Conservation (phyloP, 1,284 basidiomycete species). For the Erythrobasidium hasegawianum region DNA sequence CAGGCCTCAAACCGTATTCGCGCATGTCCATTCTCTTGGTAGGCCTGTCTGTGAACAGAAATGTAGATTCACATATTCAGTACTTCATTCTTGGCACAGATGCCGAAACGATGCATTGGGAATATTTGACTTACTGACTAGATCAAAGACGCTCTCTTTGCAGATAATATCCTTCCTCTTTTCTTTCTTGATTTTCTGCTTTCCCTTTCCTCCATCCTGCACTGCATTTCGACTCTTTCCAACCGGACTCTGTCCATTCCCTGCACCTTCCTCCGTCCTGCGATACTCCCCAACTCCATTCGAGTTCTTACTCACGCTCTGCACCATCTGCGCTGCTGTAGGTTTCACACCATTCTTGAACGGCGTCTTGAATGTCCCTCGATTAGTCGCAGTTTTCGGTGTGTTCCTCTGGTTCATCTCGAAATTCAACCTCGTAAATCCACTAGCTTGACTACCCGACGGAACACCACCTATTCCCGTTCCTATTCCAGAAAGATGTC, state of each 20-base stretch:
- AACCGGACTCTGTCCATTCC: too few species aligned
- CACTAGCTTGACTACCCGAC: neutral
- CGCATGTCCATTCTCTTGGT: slow-evolving; percentile 10
- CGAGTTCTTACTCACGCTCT: neutral
- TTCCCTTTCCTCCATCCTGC: too few species aligned
- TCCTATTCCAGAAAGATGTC: too few species aligned
- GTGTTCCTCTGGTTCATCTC: slow-evolving; percentile 41
- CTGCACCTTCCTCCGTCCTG: neutral
- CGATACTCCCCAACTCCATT: neutral
- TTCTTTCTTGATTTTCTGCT: too few species aligned
- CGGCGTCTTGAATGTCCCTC: slow-evolving; percentile 42
- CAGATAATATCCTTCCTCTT: neutral
- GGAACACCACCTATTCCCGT: neutral
- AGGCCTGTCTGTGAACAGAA: neutral
- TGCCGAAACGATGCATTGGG: neutral
- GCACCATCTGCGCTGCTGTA: neutral
- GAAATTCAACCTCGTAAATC: slow-evolving; percentile 35
- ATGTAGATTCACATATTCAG: too few species aligned
- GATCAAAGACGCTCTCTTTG: slow-evolving; percentile 28
- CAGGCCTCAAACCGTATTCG: slow-evolving; percentile 16
- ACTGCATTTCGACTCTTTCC: too few species aligned
- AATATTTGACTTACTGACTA: slow-evolving; percentile 12
- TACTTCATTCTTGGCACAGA: too few species aligned
- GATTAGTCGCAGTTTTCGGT: slow-evolving; percentile 28
- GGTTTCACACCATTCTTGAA: slow-evolving; percentile 43